These are phyloP conservation scores for Sugiyamaella castrensis DNA, from an alignment of 1,139 yeast genomes.

Conservation along the genomic window DNA sequence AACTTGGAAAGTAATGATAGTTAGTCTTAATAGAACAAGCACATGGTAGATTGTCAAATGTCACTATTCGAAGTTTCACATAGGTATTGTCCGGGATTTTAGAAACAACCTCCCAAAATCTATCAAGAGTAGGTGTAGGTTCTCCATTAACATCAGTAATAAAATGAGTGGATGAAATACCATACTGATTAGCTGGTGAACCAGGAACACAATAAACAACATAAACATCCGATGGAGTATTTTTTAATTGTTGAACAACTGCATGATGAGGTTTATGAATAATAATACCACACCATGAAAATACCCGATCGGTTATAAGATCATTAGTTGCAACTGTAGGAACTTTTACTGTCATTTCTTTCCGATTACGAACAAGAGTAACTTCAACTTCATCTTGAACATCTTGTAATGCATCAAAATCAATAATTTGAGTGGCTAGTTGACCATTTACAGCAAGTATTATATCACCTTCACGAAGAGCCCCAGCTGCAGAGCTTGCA, in stretches of 20 bases:
- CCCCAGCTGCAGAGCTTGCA: slow-evolving; percentile 50
- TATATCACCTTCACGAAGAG: slow-evolving; percentile 61
- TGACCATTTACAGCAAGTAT: slow-evolving; percentile 65
- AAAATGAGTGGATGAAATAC: slow-evolving; percentile 75
- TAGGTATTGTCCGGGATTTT: slow-evolving; percentile 75
- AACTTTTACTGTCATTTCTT: slow-evolving; percentile 54
- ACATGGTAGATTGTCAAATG: slow-evolving; percentile 80
- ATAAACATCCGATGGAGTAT: slow-evolving; percentile 79
- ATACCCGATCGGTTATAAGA: slow-evolving; percentile 62
- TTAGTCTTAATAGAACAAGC: slow-evolving; percentile 85
- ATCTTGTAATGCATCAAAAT: slow-evolving; percentile 54
- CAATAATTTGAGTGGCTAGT: slow-evolving; percentile 63
- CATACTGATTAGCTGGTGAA: slow-evolving; percentile 83
- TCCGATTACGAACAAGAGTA: slow-evolving; percentile 61
- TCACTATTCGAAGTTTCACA: slow-evolving; percentile 73
- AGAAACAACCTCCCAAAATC: slow-evolving; percentile 61
- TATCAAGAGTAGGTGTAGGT: slow-evolving; percentile 65
- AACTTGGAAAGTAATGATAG: slow-evolving; percentile 87
- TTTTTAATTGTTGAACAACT: slow-evolving; percentile 70
- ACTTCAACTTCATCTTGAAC: slow-evolving; percentile 46
- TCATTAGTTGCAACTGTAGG: slow-evolving; percentile 59
- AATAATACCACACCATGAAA: slow-evolving; percentile 79
- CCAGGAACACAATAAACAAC: slow-evolving; percentile 71
- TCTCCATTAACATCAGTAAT: slow-evolving; percentile 84
- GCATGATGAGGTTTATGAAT: slow-evolving; percentile 67